Conservation (phyloP, 2,329 filamentous ascomycete species). For the Tricladium varicosporioides region DNA sequence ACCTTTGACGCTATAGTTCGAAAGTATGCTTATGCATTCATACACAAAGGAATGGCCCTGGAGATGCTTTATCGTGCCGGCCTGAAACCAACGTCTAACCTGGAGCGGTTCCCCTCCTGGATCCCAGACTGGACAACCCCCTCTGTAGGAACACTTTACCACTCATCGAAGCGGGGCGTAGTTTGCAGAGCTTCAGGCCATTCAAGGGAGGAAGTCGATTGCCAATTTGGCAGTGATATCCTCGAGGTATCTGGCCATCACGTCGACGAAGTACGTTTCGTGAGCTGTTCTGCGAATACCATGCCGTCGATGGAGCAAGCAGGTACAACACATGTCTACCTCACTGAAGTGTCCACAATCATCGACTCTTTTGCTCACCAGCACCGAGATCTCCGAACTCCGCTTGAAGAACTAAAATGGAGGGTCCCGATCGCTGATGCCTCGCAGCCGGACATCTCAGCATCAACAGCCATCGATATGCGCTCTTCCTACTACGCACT, state of each 20-base stretch:
- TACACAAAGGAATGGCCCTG: constrained; percentile 3
- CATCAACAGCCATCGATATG: background rate
- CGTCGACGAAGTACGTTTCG: background rate
- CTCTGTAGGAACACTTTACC: background rate
- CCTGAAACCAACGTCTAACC: background rate
- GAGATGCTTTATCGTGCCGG: constrained; percentile 8
- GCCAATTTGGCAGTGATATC: background rate
- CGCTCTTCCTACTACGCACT: background rate
- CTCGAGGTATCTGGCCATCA: background rate
- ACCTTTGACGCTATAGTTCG: constrained; percentile 5
- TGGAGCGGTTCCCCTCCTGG: constrained; percentile 5
- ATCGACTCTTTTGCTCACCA: background rate
- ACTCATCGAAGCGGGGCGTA: background rate
- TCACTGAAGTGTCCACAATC: background rate
- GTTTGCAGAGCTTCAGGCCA: background rate
- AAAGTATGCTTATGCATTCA: constrained; percentile 1
- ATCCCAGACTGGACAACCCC: constrained; percentile 7
- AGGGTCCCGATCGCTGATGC: background rate
- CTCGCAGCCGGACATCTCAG: background rate
- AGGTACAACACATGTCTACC: background rate
- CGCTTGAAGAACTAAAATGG: background rate
- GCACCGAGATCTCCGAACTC: background rate
- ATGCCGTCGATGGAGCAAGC: background rate
- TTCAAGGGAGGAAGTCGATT: background rate
- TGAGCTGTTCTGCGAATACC: background rate